Evolutionary conservation across 2,329 filamentous ascomycete species (phyloP), one percentile per base, ranked within the genome.

Genomic region (Corniculantispora saksenae): DNA sequence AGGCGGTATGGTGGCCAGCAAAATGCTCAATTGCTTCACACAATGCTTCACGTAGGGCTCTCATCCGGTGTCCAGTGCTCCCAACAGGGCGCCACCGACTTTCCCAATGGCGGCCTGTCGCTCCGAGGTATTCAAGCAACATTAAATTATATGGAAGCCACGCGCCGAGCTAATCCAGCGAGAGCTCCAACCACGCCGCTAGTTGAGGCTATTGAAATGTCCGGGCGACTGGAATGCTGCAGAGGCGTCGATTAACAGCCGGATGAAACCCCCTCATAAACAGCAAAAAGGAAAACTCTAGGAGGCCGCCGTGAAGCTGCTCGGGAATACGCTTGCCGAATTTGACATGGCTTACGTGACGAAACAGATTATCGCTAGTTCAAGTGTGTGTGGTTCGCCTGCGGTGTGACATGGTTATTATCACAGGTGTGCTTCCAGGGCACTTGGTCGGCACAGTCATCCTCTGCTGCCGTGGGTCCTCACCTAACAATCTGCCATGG

Each of bases 291-390:
- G 25, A 60, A 50, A 51, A 51, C 35, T 10, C 5, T 21, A 15
- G 40, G 47, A 53, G 32, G 23, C 15, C 27, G 27, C 56, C 40
- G 25, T 35, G 40, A 58, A 58, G 47, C 45, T 53, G 15, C 5
- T 35, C 47, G 58, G 58, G 53, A 53, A 61, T 61, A 61, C 58
- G 21, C 32, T 29, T 29, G 23, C 47, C 32, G 23, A 38, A 25
- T 38, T 50, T 38, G 45, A 50, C 15, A 47, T 21, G 32, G 10
- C 55, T 45, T 45, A 58, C 29, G 32, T 61, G 58, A 61, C 58
- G 23, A 53, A 27, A 23, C 23, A 21, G 29, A 60, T 50, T 23
- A 23, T 10, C 15, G 45, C 40, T 47, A 23, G 19, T 21, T 12
- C 19, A 43, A 40, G 40, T 23, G 40, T 47, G 35, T 12, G 12